A percentile compares a stretch with the other conserved stretches of the same genome.
phyloP scores from a whole-genome alignment of 345 rosid genomes.

The Lepidium africanum region DNA sequence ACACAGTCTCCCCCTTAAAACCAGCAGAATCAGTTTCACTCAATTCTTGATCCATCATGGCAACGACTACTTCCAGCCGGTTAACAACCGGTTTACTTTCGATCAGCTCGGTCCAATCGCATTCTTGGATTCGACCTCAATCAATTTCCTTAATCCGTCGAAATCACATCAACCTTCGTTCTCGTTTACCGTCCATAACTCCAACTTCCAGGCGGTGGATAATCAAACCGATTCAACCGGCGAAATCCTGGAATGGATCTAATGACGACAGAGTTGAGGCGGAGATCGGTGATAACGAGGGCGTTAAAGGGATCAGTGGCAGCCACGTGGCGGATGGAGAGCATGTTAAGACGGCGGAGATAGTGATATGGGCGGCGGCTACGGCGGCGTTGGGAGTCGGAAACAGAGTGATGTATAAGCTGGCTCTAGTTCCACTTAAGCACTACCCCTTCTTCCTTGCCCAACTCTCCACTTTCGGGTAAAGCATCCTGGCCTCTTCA shows the following conservation, averaged over 20 bases:
- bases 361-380: conserved; percentile 51
- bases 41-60: conserved; percentile 24
- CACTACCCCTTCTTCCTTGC: conserved; percentile 91
- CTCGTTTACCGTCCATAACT: conserved; percentile 19
- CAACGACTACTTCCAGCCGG: conserved; percentile 44
- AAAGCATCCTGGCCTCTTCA: neutral
- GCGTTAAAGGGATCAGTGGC: conserved; percentile 9
- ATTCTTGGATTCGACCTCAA: conserved; percentile 6
- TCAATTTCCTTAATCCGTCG: conserved; percentile 23
- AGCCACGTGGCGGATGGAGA: conserved; percentile 22
- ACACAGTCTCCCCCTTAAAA: neutral
- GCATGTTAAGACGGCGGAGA: conserved; percentile 34
- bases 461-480: conserved; percentile 95
- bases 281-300: conserved; percentile 26
- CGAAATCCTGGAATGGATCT: conserved; percentile 31
- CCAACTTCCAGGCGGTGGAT: conserved; percentile 17
- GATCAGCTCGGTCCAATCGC: conserved; percentile 13
- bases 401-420: conserved; percentile 73
- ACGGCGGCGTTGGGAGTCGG: conserved; percentile 82
- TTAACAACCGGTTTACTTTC: conserved; percentile 29
- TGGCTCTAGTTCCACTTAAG: conserved; percentile 80
- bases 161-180: neutral
- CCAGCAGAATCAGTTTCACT: neutral
- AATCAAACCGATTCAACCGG: conserved; percentile 21
- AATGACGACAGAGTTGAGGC: conserved; percentile 22